These are phyloP conservation scores for Magnolia officinalis DNA, from an alignment of 164 flowering plant species.

Conservation along the genomic window DNA sequence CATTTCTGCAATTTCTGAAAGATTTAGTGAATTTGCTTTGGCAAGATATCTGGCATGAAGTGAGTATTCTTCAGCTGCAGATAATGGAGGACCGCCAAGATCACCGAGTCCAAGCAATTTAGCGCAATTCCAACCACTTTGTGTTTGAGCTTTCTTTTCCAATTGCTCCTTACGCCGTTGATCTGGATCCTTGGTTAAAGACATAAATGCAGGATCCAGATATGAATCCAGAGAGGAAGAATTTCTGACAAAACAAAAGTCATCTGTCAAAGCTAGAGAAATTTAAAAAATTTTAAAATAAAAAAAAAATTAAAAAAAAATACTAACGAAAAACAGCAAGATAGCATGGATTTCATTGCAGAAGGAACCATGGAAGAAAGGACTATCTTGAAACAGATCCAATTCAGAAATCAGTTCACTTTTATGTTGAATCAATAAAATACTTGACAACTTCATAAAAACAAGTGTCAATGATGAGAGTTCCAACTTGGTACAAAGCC, in stretches of 20 bases:
- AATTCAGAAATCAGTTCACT: not conserved
- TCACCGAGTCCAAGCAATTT: conserved; percentile 96
- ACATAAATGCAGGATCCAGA: conserved; percentile 98
- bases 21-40: conserved; percentile 90
- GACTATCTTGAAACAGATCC: not conserved
- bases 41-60: conserved; percentile 96
- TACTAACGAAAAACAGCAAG: not conserved
- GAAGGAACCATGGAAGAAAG: not conserved
- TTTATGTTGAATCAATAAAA: not conserved
- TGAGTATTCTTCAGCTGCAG: conserved; percentile 91
- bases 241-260: conserved; percentile 40
- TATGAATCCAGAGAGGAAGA: conserved; percentile 77
- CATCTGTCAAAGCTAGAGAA: conserved; percentile 4
- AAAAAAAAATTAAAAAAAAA: no score
- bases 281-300: no score
- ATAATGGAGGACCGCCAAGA: conserved; percentile 82
- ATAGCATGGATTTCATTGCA: not conserved
- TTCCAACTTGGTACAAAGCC: not conserved
- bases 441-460: not conserved
- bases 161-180: conserved; percentile 86
- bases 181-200: conserved; percentile 92
- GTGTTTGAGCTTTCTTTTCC: conserved; percentile 85
- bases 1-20: conserved; percentile 99
- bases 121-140: conserved; percentile 69
- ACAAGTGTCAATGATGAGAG: not conserved